A percentile compares a stretch with the other conserved stretches of the same genome.
Evolutionary conservation across 352 stramenopile species (phyloP).

Genomic region (Pythium angustatum): DNA sequence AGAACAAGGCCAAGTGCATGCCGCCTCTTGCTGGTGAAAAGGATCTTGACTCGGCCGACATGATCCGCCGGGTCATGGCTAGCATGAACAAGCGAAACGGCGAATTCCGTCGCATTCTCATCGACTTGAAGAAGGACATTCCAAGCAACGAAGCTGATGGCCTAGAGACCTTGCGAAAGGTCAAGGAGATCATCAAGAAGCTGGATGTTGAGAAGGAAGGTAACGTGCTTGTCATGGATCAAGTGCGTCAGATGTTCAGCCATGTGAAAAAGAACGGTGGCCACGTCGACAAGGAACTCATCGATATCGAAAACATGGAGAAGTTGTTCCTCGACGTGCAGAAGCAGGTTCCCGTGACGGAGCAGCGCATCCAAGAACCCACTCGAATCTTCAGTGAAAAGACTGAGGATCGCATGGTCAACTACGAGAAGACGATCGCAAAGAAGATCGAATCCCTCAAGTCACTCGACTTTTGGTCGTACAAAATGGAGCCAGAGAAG

Average conservation of each 20-base stretch:
- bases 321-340: conserved; percentile 80
- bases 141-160: conserved; percentile 75
- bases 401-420: conserved; percentile 92
- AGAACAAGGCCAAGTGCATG: conserved; percentile 79
- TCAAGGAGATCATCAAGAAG: conserved; percentile 86
- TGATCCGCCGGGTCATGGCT: conserved; percentile 71
- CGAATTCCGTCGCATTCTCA: conserved; percentile 75
- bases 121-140: conserved; percentile 85
- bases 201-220: conserved; percentile 66
- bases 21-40: conserved; percentile 66
- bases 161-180: conserved; percentile 75
- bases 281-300: conserved; percentile 82
- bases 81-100: conserved; percentile 87
- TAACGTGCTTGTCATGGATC: conserved; percentile 75
- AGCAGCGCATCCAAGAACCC: conserved; percentile 74
- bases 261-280: conserved; percentile 79
- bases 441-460: conserved; percentile 83
- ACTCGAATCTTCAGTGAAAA: conserved; percentile 89
- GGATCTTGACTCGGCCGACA: conserved; percentile 71
- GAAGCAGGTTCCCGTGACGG: conserved; percentile 74
- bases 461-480: conserved; percentile 84
- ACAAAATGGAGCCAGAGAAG: conserved; percentile 75
- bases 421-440: conserved; percentile 91
- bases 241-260: conserved; percentile 76
- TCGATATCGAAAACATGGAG: conserved; percentile 83